Conservation (phyloP, 495 filamentous ascomycete genomes). For the Jackrogersella multiformis region DNA sequence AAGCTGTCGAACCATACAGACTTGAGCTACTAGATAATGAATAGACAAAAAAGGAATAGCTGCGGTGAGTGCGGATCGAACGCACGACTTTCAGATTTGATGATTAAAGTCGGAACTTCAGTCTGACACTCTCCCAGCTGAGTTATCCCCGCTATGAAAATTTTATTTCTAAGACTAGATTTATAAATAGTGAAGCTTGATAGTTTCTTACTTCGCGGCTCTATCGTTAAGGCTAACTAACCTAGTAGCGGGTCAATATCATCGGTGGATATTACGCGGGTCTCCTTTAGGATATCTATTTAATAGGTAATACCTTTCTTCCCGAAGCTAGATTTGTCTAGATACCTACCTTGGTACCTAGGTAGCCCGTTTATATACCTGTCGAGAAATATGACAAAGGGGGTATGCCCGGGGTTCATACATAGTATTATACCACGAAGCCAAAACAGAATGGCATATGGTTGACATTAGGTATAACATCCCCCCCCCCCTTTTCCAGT, state of each 20-base stretch:
- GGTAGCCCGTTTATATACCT: no score
- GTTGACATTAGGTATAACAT: no score
- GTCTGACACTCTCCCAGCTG: constrained; percentile 39
- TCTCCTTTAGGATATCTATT: background rate
- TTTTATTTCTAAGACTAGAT: background rate
- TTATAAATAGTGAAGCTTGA: background rate
- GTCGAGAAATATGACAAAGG: no score
- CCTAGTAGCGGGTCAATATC: no score
- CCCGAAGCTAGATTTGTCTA: no score
- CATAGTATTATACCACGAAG: background rate
- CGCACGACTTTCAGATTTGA: constrained; percentile 32
- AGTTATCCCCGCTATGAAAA: constrained; percentile 23
- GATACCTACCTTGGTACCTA: no score
- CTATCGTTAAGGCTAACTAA: background rate
- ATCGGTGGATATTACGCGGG: background rate
- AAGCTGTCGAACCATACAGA: no score
- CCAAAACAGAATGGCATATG: no score
- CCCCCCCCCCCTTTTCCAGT: background rate
- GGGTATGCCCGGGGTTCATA: background rate
- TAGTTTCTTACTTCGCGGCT: constrained; percentile 2
- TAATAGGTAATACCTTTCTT: background rate
- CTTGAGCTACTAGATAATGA: no score
- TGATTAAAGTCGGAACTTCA: constrained; percentile 29
- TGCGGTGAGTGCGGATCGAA: constrained; percentile 33
- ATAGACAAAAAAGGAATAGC: background rate